These are phyloP conservation scores for Extremus antarcticus DNA, from an alignment of 495 filamentous ascomycete species.

Conservation along the genomic window DNA sequence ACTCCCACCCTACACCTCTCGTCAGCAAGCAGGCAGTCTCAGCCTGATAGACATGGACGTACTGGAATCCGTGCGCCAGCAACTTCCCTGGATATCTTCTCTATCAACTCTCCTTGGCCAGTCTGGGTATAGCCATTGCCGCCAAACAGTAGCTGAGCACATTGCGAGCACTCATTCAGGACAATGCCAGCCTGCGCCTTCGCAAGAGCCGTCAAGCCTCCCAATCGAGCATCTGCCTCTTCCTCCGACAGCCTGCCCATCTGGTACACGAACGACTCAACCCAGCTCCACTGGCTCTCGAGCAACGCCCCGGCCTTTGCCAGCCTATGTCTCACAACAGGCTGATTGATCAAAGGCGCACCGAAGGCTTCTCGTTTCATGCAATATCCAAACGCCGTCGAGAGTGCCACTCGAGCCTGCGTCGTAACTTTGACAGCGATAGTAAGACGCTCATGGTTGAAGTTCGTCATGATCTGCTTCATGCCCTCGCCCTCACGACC, in stretches of 20 bases:
- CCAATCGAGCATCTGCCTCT: conserved; percentile 23
- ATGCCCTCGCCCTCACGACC: conserved; percentile 28
- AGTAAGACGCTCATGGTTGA: conserved; percentile 25
- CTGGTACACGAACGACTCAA: conserved; percentile 36
- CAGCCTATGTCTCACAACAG: conserved; percentile 23
- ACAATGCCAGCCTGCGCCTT: conserved; percentile 45
- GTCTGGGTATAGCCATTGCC: conserved; percentile 35
- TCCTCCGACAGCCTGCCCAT: conserved; percentile 16
- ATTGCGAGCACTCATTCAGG: conserved; percentile 43
- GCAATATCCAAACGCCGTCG: conserved; percentile 20
- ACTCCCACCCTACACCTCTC: conserved; percentile 26
- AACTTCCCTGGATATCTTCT: conserved; percentile 27
- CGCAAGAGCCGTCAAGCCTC: conserved; percentile 29
- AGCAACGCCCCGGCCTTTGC: conserved; percentile 24
- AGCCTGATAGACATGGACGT: background rate
- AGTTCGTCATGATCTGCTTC: conserved; percentile 28
- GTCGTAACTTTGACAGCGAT: background rate
- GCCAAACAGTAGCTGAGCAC: conserved; percentile 49
- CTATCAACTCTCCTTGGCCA: conserved; percentile 27
- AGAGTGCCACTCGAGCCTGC: background rate
- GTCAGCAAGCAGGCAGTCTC: conserved; percentile 12
- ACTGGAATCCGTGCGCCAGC: background rate
- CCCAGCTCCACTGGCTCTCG: conserved; percentile 28
- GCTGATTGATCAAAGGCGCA: conserved; percentile 24
- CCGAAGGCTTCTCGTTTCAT: conserved; percentile 28